These are phyloP conservation scores for Aspergillus eucalypticola DNA, from an alignment of 2,329 filamentous ascomycete species.

Conservation along the genomic window DNA sequence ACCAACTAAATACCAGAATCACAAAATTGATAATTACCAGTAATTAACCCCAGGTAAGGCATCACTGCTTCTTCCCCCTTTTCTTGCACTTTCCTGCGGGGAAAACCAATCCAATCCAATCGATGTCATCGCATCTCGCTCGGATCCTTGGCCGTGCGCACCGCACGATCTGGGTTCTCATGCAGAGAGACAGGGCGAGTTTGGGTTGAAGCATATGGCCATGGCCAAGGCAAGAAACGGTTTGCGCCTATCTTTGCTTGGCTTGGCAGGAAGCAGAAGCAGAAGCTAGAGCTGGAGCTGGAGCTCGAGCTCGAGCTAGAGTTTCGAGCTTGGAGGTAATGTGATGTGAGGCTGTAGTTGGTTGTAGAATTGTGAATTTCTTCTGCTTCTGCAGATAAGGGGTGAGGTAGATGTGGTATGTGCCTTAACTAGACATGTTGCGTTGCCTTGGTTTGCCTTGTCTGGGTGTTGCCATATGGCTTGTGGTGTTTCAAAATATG, in stretches of 20 bases:
- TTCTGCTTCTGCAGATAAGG: conserved; percentile 1
- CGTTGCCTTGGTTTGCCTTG: no score
- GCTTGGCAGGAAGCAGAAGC: neutral
- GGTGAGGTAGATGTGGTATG: neutral
- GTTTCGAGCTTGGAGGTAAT: neutral
- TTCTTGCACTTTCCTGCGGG: conserved; percentile 2
- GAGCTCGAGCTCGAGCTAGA: neutral
- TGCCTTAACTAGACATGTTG: neutral
- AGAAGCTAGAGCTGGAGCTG: neutral
- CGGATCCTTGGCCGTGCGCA: neutral
- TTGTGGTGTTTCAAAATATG: no score
- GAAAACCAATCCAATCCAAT: neutral
- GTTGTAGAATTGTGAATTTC: no score
- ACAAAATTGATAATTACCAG: neutral
- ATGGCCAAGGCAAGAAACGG: neutral
- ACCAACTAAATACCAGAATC: neutral
- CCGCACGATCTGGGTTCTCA: conserved; percentile 14
- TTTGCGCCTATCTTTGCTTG: neutral
- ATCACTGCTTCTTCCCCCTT: conserved; percentile 14
- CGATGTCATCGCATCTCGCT: neutral
- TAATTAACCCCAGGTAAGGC: conserved; percentile 18
- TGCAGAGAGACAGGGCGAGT: conserved; percentile 21
- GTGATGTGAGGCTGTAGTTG: conserved; percentile 9
- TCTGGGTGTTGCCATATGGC: no score
- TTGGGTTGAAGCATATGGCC: conserved; percentile 4